phyloP scores from a whole-genome alignment of 1,139 yeast genomes.

The Pichia sp. region DNA sequence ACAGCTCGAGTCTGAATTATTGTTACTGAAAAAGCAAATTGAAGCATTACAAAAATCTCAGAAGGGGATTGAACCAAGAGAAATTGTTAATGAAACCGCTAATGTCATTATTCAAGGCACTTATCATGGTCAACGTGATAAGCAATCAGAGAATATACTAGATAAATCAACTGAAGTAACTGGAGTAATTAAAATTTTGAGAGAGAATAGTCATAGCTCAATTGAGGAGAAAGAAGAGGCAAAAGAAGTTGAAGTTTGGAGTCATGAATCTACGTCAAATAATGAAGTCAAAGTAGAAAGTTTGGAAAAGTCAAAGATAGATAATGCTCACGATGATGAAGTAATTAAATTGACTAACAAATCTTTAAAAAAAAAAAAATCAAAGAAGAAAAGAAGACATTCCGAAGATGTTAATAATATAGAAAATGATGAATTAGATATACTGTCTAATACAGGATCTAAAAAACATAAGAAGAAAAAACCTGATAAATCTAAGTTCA shows the following conservation, averaged over 20 bases:
- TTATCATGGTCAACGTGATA: background rate
- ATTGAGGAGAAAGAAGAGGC: background rate
- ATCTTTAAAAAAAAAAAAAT: background rate
- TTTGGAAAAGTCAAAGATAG: background rate
- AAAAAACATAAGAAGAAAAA: background rate
- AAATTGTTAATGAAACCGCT: background rate
- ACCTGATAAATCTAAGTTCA: background rate
- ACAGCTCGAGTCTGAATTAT: conserved; percentile 7
- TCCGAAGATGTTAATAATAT: background rate
- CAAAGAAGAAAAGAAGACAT: background rate
- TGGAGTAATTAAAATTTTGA: too few species aligned
- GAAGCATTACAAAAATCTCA: conserved; percentile 1
- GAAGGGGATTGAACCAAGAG: background rate
- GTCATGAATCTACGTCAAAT: background rate
- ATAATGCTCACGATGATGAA: background rate
- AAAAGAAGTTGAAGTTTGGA: background rate
- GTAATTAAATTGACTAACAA: background rate
- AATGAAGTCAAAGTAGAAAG: background rate
- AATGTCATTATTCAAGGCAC: background rate
- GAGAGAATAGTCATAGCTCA: background rate
- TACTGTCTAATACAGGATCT: background rate
- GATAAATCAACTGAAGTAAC: background rate
- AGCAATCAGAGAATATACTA: too few species aligned
- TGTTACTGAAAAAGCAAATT: conserved; percentile 4
- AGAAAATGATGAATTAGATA: background rate